A percentile compares a stretch with the other conserved stretches of the same genome.
Evolutionary conservation across 176 grass and related monocot species (phyloP).

Genomic region (Chrysopogon serrulatus): DNA sequence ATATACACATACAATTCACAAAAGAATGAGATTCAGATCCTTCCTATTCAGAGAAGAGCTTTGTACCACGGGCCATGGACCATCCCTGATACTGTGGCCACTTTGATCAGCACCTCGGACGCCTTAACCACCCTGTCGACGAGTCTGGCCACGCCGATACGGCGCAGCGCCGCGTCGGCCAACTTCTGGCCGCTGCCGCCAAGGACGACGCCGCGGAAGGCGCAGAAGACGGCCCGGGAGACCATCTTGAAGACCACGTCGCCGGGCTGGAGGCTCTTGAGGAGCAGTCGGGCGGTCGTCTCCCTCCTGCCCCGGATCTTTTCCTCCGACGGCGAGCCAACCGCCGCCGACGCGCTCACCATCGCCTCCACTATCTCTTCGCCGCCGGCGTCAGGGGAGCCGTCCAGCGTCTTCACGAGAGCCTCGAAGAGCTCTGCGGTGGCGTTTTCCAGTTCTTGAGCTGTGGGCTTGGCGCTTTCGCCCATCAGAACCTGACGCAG

Average conservation of each 20-base stretch:
- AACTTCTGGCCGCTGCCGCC: constrained; percentile 62
- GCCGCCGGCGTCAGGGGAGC: constrained; percentile 35
- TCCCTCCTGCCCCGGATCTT: constrained; percentile 50
- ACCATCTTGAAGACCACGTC: constrained; percentile 73
- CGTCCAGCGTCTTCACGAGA: constrained; percentile 49
- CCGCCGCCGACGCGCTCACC: constrained; percentile 23
- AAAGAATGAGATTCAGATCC: background rate
- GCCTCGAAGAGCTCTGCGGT: constrained; percentile 38
- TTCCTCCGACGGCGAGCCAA: constrained; percentile 11
- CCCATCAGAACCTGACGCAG: constrained; percentile 69
- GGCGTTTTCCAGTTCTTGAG: constrained; percentile 30
- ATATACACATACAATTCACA: constrained; percentile 18
- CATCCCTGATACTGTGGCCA: constrained; percentile 45
- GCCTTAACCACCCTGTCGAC: constrained; percentile 37
- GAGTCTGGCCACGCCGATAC: constrained; percentile 44
- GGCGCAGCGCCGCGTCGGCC: constrained; percentile 52
- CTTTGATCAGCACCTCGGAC: constrained; percentile 34
- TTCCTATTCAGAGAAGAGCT: constrained; percentile 44
- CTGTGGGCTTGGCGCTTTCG: constrained; percentile 30
- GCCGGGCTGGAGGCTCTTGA: constrained; percentile 61
- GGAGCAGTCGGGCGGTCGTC: constrained; percentile 55
- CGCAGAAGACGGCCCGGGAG: constrained; percentile 47
- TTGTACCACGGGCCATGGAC: constrained; percentile 83
- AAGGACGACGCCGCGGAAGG: constrained; percentile 46
- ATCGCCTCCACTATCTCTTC: constrained; percentile 65